Percentiles rank a stretch among this genome's conserved stretches.
Conservation (phyloP, 768 basidiomycete genomes). For the Suillus subaureus region DNA sequence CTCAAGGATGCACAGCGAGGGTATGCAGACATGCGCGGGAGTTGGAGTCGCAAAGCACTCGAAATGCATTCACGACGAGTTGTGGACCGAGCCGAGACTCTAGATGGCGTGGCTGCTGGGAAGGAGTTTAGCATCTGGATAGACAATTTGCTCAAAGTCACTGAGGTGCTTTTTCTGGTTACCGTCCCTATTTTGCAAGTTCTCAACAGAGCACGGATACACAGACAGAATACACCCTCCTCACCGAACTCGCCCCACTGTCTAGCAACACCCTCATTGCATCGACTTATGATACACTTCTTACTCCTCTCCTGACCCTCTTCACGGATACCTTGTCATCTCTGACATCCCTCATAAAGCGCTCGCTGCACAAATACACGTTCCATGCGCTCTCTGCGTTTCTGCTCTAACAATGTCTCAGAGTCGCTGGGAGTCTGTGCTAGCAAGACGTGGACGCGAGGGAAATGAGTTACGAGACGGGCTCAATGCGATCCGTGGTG, state of each 20-base stretch:
- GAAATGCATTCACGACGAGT: conserved; percentile 71
- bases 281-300: conserved; percentile 43
- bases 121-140: conserved; percentile 76
- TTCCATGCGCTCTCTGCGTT: conserved; percentile 80
- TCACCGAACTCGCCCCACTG: background rate
- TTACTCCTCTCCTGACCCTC: conserved; percentile 64
- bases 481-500: conserved; percentile 58
- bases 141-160: conserved; percentile 60
- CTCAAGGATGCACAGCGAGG: conserved; percentile 79
- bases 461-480: conserved; percentile 76
- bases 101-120: conserved; percentile 66
- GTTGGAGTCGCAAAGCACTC: conserved; percentile 74
- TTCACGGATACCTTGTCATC: conserved; percentile 68
- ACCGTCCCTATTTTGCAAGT: background rate
- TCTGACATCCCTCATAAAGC: conserved; percentile 68
- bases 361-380: conserved; percentile 73
- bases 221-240: conserved; percentile 47
- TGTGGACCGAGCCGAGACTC: conserved; percentile 68
- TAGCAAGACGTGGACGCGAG: conserved; percentile 53
- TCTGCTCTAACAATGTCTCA: conserved; percentile 59
- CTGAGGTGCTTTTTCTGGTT: conserved; percentile 50
- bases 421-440: conserved; percentile 66
- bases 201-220: background rate
- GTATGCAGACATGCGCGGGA: conserved; percentile 85
- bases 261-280: background rate